phyloP scores from a whole-genome alignment of 1,284 basidiomycete genomes.

The Ceratobasidium sp. region DNA sequence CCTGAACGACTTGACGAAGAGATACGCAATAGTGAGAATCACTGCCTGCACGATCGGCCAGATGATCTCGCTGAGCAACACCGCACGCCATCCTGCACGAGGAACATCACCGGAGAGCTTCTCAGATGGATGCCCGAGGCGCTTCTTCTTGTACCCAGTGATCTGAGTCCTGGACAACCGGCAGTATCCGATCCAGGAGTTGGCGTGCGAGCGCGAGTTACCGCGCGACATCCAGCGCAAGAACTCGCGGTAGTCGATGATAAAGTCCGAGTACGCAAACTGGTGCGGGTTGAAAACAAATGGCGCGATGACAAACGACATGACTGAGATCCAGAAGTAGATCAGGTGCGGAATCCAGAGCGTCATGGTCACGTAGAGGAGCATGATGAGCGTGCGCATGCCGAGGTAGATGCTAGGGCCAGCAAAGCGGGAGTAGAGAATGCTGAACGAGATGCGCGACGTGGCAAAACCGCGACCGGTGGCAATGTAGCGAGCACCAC shows the following conservation, averaged over 20 bases:
- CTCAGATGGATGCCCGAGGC: slow-evolving; percentile 90
- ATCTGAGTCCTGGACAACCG: slow-evolving; percentile 93
- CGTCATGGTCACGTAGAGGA: slow-evolving; percentile 88
- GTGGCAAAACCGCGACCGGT: slow-evolving; percentile 98
- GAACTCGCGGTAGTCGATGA: slow-evolving; percentile 96
- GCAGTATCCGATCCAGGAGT: slow-evolving; percentile 98
- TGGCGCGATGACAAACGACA: slow-evolving; percentile 87
- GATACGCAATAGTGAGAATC: slow-evolving; percentile 66
- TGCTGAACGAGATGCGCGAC: slow-evolving; percentile 89
- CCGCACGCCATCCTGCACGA: slow-evolving; percentile 86
- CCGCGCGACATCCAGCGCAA: slow-evolving; percentile 97
- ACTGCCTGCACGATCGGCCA: slow-evolving; percentile 84
- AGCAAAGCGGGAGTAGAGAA: slow-evolving; percentile 93
- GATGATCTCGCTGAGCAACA: slow-evolving; percentile 85
- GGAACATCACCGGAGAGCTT: slow-evolving; percentile 92
- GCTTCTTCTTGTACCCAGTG: slow-evolving; percentile 97
- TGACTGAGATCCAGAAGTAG: slow-evolving; percentile 94
- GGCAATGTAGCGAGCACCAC: slow-evolving; percentile 96
- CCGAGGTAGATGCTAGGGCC: slow-evolving; percentile 96
- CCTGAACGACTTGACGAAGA: slow-evolving; percentile 83
- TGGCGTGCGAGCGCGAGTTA: slow-evolving; percentile 93
- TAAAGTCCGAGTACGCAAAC: slow-evolving; percentile 92
- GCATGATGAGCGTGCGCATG: slow-evolving; percentile 85
- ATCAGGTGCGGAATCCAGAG: slow-evolving; percentile 89
- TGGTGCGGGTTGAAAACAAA: slow-evolving; percentile 98